A percentile compares a stretch with the other conserved stretches of the same genome.
Conservation (phyloP, 2,329 filamentous ascomycete species). For the Ophiosphaerella narmari region DNA sequence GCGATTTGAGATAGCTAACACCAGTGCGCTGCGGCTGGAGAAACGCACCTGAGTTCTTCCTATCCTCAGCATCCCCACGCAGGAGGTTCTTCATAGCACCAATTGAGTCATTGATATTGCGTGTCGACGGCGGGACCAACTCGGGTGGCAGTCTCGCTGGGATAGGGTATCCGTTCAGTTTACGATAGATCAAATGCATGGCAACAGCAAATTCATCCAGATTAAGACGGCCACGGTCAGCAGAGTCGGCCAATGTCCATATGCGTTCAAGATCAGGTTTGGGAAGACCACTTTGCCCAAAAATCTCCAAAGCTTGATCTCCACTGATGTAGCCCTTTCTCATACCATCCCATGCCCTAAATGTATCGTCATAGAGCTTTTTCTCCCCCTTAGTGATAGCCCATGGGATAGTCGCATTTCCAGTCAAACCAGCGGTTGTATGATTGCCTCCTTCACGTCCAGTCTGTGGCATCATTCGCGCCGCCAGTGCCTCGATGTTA, state of each 20-base stretch:
- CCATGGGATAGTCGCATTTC: conserved; percentile 96
- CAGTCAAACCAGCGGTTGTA: conserved; percentile 83
- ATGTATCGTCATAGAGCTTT: conserved; percentile 91
- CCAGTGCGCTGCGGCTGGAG: conserved; percentile 93
- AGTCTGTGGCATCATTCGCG: conserved; percentile 95
- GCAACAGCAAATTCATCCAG: conserved; percentile 97
- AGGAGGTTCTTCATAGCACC: conserved; percentile 90
- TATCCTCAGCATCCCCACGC: conserved; percentile 83
- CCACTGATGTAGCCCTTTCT: conserved; percentile 90
- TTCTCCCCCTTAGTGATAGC: conserved; percentile 99
- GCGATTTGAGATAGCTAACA: conserved; percentile 96
- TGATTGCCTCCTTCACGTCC: conserved; percentile 81
- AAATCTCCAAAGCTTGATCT: conserved; percentile 93
- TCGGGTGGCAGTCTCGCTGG: conserved; percentile 87
- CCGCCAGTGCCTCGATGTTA: conserved; percentile 89
- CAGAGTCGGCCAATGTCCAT: conserved; percentile 92
- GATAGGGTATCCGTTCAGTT: conserved; percentile 92
- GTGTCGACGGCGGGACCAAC: conserved; percentile 89
- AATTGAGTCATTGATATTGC: conserved; percentile 91
- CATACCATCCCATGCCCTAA: conserved; percentile 95
- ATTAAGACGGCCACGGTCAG: conserved; percentile 92
- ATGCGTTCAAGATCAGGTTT: conserved; percentile 88
- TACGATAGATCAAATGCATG: conserved; percentile 98
- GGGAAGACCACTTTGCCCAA: conserved; percentile 91
- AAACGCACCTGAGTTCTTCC: conserved; percentile 87